Evolutionary conservation across 2,329 filamentous ascomycete species (phyloP), one percentile per base, ranked within the genome.

Genomic region (Erysiphe pulchra): DNA sequence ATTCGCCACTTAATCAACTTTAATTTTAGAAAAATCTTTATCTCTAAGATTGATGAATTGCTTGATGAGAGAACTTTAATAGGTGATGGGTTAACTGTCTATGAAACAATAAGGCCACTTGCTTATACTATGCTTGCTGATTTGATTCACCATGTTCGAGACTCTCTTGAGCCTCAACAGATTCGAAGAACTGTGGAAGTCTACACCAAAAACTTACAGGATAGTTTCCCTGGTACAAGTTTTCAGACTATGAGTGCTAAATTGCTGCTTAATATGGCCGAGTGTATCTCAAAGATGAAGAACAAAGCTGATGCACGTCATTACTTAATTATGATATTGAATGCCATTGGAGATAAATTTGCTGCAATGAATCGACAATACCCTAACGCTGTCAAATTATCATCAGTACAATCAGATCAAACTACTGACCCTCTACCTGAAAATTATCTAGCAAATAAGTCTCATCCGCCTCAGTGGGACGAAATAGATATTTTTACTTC

Each of bases 171-270:
- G 18, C 80, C 84, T 10, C 80, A 87, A 52, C 90, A 95, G 63
- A 98, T 99, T 50, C 76, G 86, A 42, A 82, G 86, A 57, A 95
- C 92, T 0, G 85, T 98, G 10, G 83, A 93, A 58, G 90, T 98
- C 4, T 99, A 98, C 61, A 95, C 92, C 1, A 84, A 80, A 57
- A 95, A 95, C 55, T 66, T 98, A 18, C 85, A 93, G 56, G 90
- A 95, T 60, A 84, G 83, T 51, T 93, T 93, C 50, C 92, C 90
- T 0, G 92, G 92, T 9, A 95, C 92, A 0, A 98, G 87, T 61
- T 98, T 98, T 58, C 92, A 98, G 61, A 98, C 90, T 0, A 99
- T 99, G 90, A 95, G 90, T 55, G 92, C 90, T 0, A 98, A 95
- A 61, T 67, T 99, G 2, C 67, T 99, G 0, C 67, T 98, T 12